A percentile compares a stretch with the other conserved stretches of the same genome.
Conservation (phyloP, 305 asterid species). For the Rubia peregrina region DNA sequence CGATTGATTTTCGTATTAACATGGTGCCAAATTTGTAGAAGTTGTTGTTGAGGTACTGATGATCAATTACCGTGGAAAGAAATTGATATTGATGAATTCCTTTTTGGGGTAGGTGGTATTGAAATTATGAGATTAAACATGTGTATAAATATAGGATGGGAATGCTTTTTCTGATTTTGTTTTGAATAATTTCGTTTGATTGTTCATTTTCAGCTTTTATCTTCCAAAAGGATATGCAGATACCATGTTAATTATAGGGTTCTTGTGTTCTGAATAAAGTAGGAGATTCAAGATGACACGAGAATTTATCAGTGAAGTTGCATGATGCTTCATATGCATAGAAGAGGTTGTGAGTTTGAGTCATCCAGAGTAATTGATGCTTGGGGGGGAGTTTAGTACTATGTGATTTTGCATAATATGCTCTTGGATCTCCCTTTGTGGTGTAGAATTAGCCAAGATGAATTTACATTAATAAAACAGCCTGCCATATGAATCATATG, state of each 20-base stretch:
- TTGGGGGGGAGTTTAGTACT: background rate
- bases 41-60: background rate
- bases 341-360: background rate
- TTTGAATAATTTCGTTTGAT: background rate
- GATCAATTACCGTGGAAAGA: background rate
- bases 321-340: background rate
- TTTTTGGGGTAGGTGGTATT: background rate
- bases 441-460: background rate
- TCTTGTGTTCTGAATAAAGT: background rate
- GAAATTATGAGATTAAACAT: background rate
- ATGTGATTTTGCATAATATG: background rate
- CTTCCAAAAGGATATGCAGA: background rate
- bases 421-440: background rate
- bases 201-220: background rate
- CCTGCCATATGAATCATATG: background rate
- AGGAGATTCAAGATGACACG: background rate
- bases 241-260: background rate
- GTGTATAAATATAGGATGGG: background rate
- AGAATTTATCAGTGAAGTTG: background rate
- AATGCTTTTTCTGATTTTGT: background rate
- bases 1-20: background rate
- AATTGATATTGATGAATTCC: background rate
- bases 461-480: background rate
- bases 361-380: background rate
- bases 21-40: background rate